Conservation (phyloP, 345 rosid species). For the Lagerstroemia speciosa region DNA sequence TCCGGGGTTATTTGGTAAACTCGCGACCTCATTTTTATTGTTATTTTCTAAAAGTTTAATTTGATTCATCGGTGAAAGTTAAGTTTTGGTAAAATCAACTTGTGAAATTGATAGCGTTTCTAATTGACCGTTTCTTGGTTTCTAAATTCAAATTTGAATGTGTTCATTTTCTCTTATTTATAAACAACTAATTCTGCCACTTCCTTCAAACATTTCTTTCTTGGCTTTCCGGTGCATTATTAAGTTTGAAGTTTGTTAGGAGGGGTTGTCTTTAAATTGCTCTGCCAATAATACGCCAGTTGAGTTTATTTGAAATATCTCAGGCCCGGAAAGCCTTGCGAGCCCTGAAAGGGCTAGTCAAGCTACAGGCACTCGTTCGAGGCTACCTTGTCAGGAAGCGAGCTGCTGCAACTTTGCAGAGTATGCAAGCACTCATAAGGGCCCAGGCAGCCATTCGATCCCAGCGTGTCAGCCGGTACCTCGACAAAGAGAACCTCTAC, state of each 20-base stretch:
- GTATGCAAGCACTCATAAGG: slow-evolving; percentile 66
- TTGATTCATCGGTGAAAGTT: too few species aligned
- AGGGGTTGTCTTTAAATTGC: too few species aligned
- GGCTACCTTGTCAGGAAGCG: slow-evolving; percentile 73
- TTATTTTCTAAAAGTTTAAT: background rate
- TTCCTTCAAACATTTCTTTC: background rate
- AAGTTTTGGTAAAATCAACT: too few species aligned
- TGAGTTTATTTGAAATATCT: background rate
- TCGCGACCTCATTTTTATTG: background rate
- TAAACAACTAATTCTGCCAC: background rate
- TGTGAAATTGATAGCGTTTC: too few species aligned
- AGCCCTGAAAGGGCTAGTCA: slow-evolving; percentile 71
- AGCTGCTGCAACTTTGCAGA: slow-evolving; percentile 44
- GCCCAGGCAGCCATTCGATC: slow-evolving; percentile 46
- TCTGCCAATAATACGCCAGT: too few species aligned
- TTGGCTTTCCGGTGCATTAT: background rate
- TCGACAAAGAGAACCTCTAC: slow-evolving; percentile 32
- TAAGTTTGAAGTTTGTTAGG: too few species aligned
- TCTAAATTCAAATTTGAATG: background rate
- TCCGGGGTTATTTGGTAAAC: slow-evolving; percentile 60
- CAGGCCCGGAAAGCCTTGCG: slow-evolving; percentile 75
- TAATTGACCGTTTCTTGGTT: background rate
- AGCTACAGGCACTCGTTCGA: slow-evolving; percentile 73
- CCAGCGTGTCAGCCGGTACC: slow-evolving; percentile 31
- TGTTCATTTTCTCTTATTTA: background rate